phyloP scores from a whole-genome alignment of 1,284 basidiomycete species.

The Uromyces viciae-fabae region DNA sequence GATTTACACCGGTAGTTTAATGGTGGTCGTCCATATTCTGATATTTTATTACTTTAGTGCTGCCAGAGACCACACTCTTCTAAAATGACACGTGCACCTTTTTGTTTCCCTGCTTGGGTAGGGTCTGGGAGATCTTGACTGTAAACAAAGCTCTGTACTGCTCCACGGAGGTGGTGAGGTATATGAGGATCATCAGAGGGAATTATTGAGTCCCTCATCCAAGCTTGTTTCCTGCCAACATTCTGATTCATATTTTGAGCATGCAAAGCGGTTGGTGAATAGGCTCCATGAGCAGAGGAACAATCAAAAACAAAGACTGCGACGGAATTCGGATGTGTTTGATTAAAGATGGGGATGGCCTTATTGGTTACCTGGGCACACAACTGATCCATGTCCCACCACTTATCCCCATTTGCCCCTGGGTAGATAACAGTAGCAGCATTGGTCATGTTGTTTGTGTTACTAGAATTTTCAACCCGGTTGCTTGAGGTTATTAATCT shows the following conservation, averaged over 20 bases:
- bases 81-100: background rate
- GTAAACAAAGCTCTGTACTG: background rate
- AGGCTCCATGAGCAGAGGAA: slow-evolving; percentile 4
- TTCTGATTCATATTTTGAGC: slow-evolving; percentile 27
- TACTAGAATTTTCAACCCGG: too few relatives aligned
- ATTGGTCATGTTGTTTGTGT: background rate
- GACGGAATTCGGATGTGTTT: background rate
- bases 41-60: background rate
- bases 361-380: background rate
- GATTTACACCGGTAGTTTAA: background rate
- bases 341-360: slow-evolving; percentile 5
- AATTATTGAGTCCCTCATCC: background rate
- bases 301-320: slow-evolving; percentile 26
- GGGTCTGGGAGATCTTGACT: background rate
- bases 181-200: slow-evolving; percentile 13
- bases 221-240: background rate
- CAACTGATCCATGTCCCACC: slow-evolving; percentile 31
- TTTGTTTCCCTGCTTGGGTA: background rate
- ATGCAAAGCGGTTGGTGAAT: background rate
- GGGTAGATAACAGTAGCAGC: slow-evolving; percentile 23
- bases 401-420: background rate
- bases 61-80: slow-evolving; percentile 7
- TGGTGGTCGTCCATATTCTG: background rate
- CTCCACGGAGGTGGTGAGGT: background rate
- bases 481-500: background rate